Percentiles rank a stretch among this genome's conserved stretches.
Evolutionary conservation across 805 yeast species (phyloP).

Genomic region (Yarrowia deformans): DNA sequence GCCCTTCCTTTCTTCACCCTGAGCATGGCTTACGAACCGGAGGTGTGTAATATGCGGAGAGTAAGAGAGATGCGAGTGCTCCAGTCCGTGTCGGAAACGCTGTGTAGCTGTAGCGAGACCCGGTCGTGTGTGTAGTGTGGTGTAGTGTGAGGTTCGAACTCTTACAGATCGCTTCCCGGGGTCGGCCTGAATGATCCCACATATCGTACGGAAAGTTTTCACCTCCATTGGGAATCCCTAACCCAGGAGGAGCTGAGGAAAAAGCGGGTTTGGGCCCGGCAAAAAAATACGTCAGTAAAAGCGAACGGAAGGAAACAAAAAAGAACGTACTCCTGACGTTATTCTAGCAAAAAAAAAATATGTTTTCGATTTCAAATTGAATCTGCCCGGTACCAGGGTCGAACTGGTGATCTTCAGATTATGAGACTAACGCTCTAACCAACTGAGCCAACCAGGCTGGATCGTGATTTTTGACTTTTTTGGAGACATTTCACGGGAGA

Average conservation of each 20-base stretch:
- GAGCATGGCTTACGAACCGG: slow-evolving; percentile 1
- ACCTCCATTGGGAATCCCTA: slow-evolving; percentile 28
- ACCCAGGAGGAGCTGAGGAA: background rate
- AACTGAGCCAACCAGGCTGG: slow-evolving; percentile 36
- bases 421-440: slow-evolving; percentile 39
- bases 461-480: background rate
- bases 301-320: too few relatives aligned
- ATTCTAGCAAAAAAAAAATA: background rate
- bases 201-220: slow-evolving; percentile 22
- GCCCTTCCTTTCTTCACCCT: slow-evolving; percentile 33
- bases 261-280: background rate
- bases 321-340: too few relatives aligned
- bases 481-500: background rate
- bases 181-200: slow-evolving; percentile 17
- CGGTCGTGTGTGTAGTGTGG: too few relatives aligned
- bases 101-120: too few relatives aligned
- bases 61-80: too few relatives aligned
- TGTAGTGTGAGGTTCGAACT: too few relatives aligned
- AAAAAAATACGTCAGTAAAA: too few relatives aligned
- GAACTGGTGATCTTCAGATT: slow-evolving; percentile 39
- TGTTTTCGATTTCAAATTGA: background rate
- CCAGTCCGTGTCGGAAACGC: background rate
- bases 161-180: too few relatives aligned
- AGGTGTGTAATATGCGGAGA: too few relatives aligned
- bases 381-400: slow-evolving; percentile 37